These are phyloP conservation scores for Ophiorrhiza pumila DNA, from an alignment of 257 asterid species.

Conservation along the genomic window DNA sequence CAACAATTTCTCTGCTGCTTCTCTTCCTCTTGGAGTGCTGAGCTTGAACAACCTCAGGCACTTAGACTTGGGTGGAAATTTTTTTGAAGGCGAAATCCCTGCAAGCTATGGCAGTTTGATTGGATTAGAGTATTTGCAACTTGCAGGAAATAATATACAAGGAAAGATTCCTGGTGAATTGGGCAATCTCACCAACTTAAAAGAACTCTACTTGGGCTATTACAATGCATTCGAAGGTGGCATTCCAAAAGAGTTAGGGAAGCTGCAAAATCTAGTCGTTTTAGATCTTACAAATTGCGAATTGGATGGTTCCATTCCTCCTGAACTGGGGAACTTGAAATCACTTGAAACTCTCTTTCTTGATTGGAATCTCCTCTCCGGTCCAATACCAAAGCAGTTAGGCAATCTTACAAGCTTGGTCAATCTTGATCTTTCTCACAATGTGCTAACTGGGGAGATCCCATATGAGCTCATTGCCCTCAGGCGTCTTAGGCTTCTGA, in stretches of 20 bases:
- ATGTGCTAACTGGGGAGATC: constrained; percentile 74
- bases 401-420: constrained; percentile 71
- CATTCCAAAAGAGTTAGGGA: constrained; percentile 80
- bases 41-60: constrained; percentile 56
- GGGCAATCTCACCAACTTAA: constrained; percentile 76
- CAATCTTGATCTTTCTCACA: constrained; percentile 80
- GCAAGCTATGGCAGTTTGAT: constrained; percentile 49
- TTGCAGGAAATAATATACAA: constrained; percentile 74
- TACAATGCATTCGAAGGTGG: constrained; percentile 67
- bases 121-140: constrained; percentile 63
- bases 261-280: constrained; percentile 54
- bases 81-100: constrained; percentile 63
- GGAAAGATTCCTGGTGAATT: constrained; percentile 70
- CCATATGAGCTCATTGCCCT: constrained; percentile 66
- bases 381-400: constrained; percentile 63
- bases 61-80: constrained; percentile 86
- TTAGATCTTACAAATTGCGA: constrained; percentile 76
- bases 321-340: constrained; percentile 62
- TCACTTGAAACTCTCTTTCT: constrained; percentile 62
- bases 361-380: constrained; percentile 60
- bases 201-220: constrained; percentile 76
- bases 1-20: constrained; percentile 69
- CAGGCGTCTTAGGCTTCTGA: constrained; percentile 50
- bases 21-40: constrained; percentile 63
- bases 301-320: constrained; percentile 73